These are phyloP conservation scores for Pugionium dolabratum DNA, from an alignment of 345 rosid species.

Conservation along the genomic window DNA sequence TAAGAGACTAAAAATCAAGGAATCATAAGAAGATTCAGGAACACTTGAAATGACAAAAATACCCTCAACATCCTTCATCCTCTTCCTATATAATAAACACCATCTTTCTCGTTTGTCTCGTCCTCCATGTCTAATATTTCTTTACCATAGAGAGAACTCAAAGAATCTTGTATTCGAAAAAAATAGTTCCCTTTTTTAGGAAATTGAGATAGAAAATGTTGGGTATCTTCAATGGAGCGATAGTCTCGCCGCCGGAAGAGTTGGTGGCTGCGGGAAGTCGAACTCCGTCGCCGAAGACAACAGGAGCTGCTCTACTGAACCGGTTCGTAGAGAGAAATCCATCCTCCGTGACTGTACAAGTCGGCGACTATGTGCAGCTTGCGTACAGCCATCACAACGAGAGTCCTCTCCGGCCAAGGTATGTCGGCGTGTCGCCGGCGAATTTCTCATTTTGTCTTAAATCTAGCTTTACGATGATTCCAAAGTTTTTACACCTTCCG, in stretches of 20 bases:
- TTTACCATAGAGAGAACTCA: not conserved
- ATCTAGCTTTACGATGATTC: conserved; percentile 8
- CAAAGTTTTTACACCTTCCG: conserved; percentile 1
- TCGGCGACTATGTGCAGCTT: conserved; percentile 72
- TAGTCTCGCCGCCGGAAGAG: conserved; percentile 87
- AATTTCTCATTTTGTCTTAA: not conserved
- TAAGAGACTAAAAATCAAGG: not conserved
- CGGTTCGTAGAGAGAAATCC: conserved; percentile 59
- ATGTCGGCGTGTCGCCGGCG: conserved; percentile 15
- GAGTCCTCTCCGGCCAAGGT: conserved; percentile 78
- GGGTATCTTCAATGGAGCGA: conserved; percentile 81
- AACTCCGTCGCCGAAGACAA: conserved; percentile 87
- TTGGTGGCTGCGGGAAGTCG: conserved; percentile 93
- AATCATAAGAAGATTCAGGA: too few species aligned
- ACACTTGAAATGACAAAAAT: conserved; percentile 22
- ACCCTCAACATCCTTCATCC: conserved; percentile 10
- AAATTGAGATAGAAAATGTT: conserved; percentile 49
- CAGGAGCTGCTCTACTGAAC: conserved; percentile 60
- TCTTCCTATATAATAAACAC: conserved; percentile 18
- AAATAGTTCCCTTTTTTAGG: not conserved
- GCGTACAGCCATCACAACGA: conserved; percentile 76
- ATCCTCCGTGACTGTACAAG: conserved; percentile 66
- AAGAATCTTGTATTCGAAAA: too few species aligned
- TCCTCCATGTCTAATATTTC: conserved; percentile 19
- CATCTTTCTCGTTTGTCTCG: conserved; percentile 5